Evolutionary conservation across 164 flowering plant species (phyloP), one percentile per base, ranked within the genome.

Genomic region (Macadamia integrifolia): DNA sequence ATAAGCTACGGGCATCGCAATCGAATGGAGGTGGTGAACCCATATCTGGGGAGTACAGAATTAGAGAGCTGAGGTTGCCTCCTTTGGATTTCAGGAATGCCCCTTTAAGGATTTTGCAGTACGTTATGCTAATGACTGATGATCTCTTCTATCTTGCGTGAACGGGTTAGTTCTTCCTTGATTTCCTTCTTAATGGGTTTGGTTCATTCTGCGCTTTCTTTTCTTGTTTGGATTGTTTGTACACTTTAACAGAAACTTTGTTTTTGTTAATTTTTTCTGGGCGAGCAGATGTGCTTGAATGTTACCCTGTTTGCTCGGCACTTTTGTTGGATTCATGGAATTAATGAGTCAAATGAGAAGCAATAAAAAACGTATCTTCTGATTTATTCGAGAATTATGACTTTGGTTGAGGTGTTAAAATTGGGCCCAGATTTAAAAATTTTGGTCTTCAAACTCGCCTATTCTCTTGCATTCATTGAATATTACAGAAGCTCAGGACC

Each of bases 41-140:
- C 2, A 55, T 30, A 6, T 15, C 46, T 57, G 83, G 81, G n/a
- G 76, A 72, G 71, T 68, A 78, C 55, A 80, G 92, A 66, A 62
- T 86, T 31, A 83, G 90, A 60, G 93, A 88, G 78, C 65, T 88
- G 79, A 83, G 88, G 69, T 72, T 86, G 81, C 93, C 93, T 9
- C 56, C 63, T 43, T 66, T 88, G 84, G 86, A 88, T 79, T 88
- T 88, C 68, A 64, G 79, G 67, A 82, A 85, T 68, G 83, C 80
- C 43, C 85, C 90, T 56, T 68, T 86, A 61, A 83, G 85, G 82
- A 81, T 88, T 75, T 60, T 88, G 84, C 87, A 83, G 80, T 88
- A 88, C 66, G 74, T 88, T 60, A 73, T 86, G 59, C 76, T 88
- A 18, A 86, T 86, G 88, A 83, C 90, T 28, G 87, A 86, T 74